phyloP scores from a whole-genome alignment of 1,284 basidiomycete genomes.

The Cutaneotrichosporon cutaneum region DNA sequence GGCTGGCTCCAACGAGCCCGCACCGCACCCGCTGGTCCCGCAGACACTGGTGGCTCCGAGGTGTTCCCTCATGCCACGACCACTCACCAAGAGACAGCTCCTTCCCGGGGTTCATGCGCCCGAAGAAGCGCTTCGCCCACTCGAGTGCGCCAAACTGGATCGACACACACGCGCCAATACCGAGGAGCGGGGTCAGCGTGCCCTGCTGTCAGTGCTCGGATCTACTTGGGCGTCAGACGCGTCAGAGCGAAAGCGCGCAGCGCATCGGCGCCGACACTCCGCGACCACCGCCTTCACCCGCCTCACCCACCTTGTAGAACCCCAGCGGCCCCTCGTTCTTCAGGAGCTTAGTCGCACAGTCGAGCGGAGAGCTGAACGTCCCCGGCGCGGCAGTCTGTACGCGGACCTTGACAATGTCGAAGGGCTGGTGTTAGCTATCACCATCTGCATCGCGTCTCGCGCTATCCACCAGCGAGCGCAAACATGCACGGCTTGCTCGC shows the following conservation, averaged over 20 bases:
- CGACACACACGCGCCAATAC: constrained; percentile 85
- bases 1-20: no score
- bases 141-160: constrained; percentile 95
- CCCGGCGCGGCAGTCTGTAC: constrained; percentile 93
- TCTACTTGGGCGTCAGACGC: neutral
- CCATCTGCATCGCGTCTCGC: no score
- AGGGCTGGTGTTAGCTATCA: constrained; percentile 57
- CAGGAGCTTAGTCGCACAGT: constrained; percentile 83
- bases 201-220: constrained; percentile 60
- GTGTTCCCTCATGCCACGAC: no score
- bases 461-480: neutral
- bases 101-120: constrained; percentile 26
- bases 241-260: neutral
- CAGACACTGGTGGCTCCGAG: no score
- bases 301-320: constrained; percentile 80
- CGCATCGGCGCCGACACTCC: no score
- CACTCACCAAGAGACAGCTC: constrained; percentile 38
- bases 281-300: neutral
- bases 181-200: constrained; percentile 85
- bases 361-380: constrained; percentile 81
- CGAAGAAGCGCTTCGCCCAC: constrained; percentile 80
- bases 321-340: constrained; percentile 89
- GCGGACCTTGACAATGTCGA: constrained; percentile 93
- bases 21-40: no score
- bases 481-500: neutral